A percentile compares a stretch with the other conserved stretches of the same genome.
These are phyloP conservation scores for Ichthyophthirius multifiliis DNA, from an alignment of 169 alveolate species.

Conservation along the genomic window DNA sequence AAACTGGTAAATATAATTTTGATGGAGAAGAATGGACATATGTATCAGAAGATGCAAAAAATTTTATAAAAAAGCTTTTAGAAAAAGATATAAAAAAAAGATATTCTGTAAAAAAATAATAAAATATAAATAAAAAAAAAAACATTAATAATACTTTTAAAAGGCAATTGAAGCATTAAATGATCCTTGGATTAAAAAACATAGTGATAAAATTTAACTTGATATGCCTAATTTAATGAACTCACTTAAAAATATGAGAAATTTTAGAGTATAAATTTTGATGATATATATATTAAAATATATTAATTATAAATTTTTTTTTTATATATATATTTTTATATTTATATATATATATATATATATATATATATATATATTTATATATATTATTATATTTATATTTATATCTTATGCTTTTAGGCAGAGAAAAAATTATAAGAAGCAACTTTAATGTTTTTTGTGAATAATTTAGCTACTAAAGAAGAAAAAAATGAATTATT, in stretches of 20 bases:
- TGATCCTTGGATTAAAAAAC: constrained; percentile 89
- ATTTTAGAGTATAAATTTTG: constrained; percentile 43
- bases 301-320: no score
- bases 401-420: no score
- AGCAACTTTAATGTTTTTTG: constrained; percentile 67
- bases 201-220: constrained; percentile 62
- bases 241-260: constrained; percentile 82
- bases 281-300: no score
- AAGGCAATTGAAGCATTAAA: constrained; percentile 90
- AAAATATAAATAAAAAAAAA: background rate
- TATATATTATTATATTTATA: no score
- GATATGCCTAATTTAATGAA: constrained; percentile 67
- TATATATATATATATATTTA: no score
- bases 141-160: background rate
- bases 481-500: constrained; percentile 49
- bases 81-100: constrained; percentile 54
- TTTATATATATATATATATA: no score
- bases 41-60: constrained; percentile 50
- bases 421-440: constrained; percentile 57
- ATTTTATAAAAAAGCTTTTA: constrained; percentile 49
- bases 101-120: constrained; percentile 11
- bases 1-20: constrained; percentile 44
- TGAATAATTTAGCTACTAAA: constrained; percentile 44
- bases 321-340: no score
- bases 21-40: constrained; percentile 41